Conservation (phyloP, 2,329 filamentous ascomycete species). For the Fusarium fracticaudum region DNA sequence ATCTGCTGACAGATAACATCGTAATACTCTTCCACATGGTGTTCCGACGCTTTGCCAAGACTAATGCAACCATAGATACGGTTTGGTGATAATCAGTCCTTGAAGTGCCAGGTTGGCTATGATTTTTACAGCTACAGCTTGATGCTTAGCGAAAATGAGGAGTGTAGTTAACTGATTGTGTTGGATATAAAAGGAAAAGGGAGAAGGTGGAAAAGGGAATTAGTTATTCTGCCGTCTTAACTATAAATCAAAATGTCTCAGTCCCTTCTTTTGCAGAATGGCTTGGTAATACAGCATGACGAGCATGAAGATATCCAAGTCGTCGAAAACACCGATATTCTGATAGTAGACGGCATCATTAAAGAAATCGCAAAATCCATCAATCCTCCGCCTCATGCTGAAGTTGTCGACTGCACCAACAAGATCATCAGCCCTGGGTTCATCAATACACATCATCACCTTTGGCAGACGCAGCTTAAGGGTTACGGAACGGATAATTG, state of each 20-base stretch:
- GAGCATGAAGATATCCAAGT: not conserved
- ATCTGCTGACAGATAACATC: not conserved
- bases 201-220: accelerated
- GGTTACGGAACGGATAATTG: not conserved
- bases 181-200: too few species aligned
- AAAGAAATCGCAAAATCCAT: not conserved
- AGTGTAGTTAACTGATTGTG: too few species aligned
- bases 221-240: accelerated
- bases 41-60: not conserved
- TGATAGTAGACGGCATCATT: not conserved
- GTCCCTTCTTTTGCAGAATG: not conserved
- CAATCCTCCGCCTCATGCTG: not conserved
- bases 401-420: constrained; percentile 9
- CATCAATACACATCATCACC: constrained; percentile 29
- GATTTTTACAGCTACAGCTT: too few species aligned
- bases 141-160: too few species aligned
- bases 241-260: not conserved
- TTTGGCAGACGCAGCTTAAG: constrained; percentile 20
- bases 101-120: not conserved
- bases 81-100: not conserved
- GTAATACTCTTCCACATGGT: not conserved
- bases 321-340: not conserved
- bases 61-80: not conserved
- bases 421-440: constrained; percentile 27
- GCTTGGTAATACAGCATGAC: not conserved